Evolutionary conservation across 495 filamentous ascomycete genomes (phyloP).

Genomic region (Neurospora pannonica): DNA sequence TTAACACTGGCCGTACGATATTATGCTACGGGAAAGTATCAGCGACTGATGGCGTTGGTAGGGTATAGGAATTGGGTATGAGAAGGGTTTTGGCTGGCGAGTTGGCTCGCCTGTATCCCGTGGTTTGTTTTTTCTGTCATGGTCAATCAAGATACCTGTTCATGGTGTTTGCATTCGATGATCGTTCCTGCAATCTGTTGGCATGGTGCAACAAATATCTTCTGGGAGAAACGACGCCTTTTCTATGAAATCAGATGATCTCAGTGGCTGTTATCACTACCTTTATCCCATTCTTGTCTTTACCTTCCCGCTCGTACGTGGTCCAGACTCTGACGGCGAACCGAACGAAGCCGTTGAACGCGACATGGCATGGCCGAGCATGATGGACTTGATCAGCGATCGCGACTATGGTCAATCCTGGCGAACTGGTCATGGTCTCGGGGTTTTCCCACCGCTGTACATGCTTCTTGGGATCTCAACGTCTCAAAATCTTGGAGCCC

Average conservation of each 20-base stretch:
- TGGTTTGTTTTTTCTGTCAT: not conserved
- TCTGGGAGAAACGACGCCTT: not conserved
- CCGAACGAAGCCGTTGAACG: too few species aligned
- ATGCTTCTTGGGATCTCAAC: too few species aligned
- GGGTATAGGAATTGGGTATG: not conserved
- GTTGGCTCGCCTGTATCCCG: not conserved
- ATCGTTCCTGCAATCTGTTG: not conserved
- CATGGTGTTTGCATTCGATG: not conserved
- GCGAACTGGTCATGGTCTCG: too few species aligned
- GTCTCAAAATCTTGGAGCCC: not conserved
- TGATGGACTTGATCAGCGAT: too few species aligned
- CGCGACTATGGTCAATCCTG: too few species aligned
- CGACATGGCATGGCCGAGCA: too few species aligned
- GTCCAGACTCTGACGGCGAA: too few species aligned
- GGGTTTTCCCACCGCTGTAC: too few species aligned
- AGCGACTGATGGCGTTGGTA: not conserved
- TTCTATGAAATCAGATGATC: too few species aligned
- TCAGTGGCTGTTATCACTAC: too few species aligned
- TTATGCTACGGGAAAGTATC: not conserved
- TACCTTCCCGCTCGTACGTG: too few species aligned
- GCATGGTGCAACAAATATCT: not conserved
- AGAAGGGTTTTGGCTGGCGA: not conserved
- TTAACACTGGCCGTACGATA: not conserved
- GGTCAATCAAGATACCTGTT: not conserved
- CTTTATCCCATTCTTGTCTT: too few species aligned